These are phyloP conservation scores for Astrocystis sublimbata DNA, from an alignment of 495 filamentous ascomycete species.

Conservation along the genomic window DNA sequence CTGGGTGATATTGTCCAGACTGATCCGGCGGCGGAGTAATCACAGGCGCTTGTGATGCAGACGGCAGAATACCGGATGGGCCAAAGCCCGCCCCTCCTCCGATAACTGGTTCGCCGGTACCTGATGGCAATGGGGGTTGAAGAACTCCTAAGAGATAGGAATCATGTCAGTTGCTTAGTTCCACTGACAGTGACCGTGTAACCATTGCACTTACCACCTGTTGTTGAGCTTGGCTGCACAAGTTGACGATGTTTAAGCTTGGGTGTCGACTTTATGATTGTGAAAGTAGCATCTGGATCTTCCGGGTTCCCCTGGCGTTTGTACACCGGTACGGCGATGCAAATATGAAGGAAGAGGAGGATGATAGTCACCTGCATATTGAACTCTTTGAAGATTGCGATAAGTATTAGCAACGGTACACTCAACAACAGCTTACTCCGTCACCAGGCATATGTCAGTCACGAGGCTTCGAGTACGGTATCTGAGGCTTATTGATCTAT, in stretches of 20 bases:
- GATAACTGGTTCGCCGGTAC: background rate
- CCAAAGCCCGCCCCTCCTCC: background rate
- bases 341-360: slow-evolving; percentile 1
- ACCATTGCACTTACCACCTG: background rate
- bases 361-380: background rate
- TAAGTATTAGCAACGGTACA: background rate
- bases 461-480: no score
- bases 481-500: background rate
- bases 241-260: background rate
- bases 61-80: background rate
- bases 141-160: background rate
- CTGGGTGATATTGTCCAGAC: background rate
- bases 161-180: background rate
- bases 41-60: background rate
- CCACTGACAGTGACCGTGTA: background rate
- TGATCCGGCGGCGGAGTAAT: background rate
- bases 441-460: background rate
- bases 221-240: background rate
- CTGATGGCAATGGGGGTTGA: background rate
- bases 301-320: background rate
- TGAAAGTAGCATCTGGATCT: background rate
- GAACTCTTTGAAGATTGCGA: background rate
- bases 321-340: background rate
- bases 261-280: background rate
- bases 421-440: background rate